Evolutionary conservation across 768 basidiomycete species (phyloP).

Genomic region (Candolleomyces efflorescens): DNA sequence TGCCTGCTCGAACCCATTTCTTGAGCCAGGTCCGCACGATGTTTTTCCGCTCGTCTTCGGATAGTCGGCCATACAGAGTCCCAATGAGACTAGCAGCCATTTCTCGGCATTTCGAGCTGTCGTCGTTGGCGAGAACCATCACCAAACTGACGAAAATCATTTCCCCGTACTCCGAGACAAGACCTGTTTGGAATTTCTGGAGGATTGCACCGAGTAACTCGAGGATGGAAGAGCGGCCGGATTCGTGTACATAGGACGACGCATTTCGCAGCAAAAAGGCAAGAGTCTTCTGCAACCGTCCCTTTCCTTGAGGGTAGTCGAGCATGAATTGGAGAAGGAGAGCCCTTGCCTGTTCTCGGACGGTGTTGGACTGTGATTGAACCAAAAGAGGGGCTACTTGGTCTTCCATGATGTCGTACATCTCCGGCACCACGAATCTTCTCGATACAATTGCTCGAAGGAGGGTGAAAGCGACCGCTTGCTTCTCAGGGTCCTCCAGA

Average conservation of each 20-base stretch:
- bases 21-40: constrained; percentile 68
- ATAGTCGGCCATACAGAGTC: constrained; percentile 64
- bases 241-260: constrained; percentile 78
- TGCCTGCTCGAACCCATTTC: constrained; percentile 67
- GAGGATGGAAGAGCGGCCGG: constrained; percentile 90
- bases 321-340: constrained; percentile 91
- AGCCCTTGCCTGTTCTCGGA: constrained; percentile 88
- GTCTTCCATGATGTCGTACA: constrained; percentile 92
- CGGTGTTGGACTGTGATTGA: constrained; percentile 85
- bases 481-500: constrained; percentile 83
- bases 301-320: constrained; percentile 96
- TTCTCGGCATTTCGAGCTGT: constrained; percentile 83
- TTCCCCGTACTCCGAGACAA: constrained; percentile 79
- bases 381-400: constrained; percentile 89
- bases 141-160: constrained; percentile 89
- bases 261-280: constrained; percentile 90
- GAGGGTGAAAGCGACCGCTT: constrained; percentile 82
- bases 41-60: constrained; percentile 46
- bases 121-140: constrained; percentile 92
- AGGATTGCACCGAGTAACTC: constrained; percentile 85
- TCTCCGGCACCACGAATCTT: constrained; percentile 91
- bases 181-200: constrained; percentile 71
- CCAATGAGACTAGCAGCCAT: constrained; percentile 85
- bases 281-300: constrained; percentile 83
- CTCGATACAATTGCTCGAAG: constrained; percentile 88